Evolutionary conservation across 108 stramenopile genomes (phyloP), one percentile per base, ranked within the genome.

Genomic region (Cyclostephanos tholiformis): DNA sequence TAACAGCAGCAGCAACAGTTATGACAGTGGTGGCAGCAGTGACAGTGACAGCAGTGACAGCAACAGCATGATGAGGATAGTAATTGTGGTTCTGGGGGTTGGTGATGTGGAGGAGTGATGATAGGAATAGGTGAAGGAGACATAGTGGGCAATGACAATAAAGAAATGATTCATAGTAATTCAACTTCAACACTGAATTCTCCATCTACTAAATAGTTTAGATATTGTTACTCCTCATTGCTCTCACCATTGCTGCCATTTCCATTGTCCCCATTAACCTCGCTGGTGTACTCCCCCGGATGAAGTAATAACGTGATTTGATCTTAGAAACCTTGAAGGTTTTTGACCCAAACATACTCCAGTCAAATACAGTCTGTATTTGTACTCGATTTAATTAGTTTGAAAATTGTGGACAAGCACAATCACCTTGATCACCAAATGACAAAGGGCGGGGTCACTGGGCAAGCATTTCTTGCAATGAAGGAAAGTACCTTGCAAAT

Each of bases 381-480:
- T 55, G 2, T 12, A 20, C 1, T 53, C 67, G n/a, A 68, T 16
- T 0, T 53, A 30, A 10, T 55, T 30, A 0, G 67, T 56, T 55
- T 53, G 26, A n/a, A n/a, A n/a, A n/a, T n/a, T n/a, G n/a, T n/a
- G n/a, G n/a, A n/a, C n/a, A n/a, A n/a, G n/a, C n/a, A 68, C 53
- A n/a, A 68, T 68, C 8, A 20, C 17, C 56, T 68, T 53, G 6
- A 68, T 26, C 0, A 68, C 52, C 16, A 68, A 43, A 4, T 35
- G 16, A 17, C 67, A 32, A 30, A 52, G 20, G 0, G 7, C 30
- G 23, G n/a, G 0, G 36, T 68, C 35, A 9, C 27, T 17, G 1
- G 67, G 67, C 51, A 68, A 52, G n/a, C 67, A 8, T 35, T 68
- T 52, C 32, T 55, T 55, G 30, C 67, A 68, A 8, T 36, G 51